These are phyloP conservation scores for Pyricularia pennisetigena DNA, from an alignment of 2,329 filamentous ascomycete genomes.

Conservation along the genomic window DNA sequence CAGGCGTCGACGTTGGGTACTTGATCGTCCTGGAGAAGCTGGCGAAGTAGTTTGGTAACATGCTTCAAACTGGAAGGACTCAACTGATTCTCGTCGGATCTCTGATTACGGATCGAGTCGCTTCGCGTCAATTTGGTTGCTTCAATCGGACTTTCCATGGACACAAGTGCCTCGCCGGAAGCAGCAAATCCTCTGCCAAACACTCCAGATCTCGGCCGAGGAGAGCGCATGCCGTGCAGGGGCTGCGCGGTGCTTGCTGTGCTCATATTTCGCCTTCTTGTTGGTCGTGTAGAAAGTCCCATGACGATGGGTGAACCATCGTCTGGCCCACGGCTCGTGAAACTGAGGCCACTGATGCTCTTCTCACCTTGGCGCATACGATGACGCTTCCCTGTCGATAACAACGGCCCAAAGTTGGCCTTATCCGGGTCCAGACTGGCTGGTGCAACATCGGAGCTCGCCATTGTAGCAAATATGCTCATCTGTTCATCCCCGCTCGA, in stretches of 20 bases:
- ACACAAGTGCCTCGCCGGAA: conserved; percentile 40
- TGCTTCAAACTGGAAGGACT: conserved; percentile 83
- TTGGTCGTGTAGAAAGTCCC: conserved; percentile 47
- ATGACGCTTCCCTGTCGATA: conserved; percentile 66
- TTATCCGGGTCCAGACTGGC: conserved; percentile 67
- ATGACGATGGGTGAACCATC: conserved; percentile 45
- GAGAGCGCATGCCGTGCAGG: conserved; percentile 56
- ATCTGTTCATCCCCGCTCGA: conserved; percentile 90
- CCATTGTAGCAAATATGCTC: conserved; percentile 68
- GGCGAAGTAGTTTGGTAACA: conserved; percentile 73
- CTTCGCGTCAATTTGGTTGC: conserved; percentile 56
- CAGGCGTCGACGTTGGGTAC: conserved; percentile 68
- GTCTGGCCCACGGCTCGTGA: conserved; percentile 59
- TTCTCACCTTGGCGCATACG: conserved; percentile 66
- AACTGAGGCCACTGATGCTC: conserved; percentile 60
- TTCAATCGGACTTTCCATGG: conserved; percentile 33
- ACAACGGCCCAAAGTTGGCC: conserved; percentile 59
- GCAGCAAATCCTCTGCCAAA: conserved; percentile 42
- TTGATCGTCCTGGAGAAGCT: conserved; percentile 68
- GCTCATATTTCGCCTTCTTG: conserved; percentile 73
- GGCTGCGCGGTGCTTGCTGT: conserved; percentile 60
- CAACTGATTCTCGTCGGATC: conserved; percentile 68
- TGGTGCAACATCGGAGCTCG: conserved; percentile 54
- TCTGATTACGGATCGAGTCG: conserved; percentile 69
- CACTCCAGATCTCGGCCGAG: conserved; percentile 49